A percentile compares a stretch with the other conserved stretches of the same genome.
Evolutionary conservation across 441 rosid species (phyloP).

Genomic region (Syzygium syzygioides): DNA sequence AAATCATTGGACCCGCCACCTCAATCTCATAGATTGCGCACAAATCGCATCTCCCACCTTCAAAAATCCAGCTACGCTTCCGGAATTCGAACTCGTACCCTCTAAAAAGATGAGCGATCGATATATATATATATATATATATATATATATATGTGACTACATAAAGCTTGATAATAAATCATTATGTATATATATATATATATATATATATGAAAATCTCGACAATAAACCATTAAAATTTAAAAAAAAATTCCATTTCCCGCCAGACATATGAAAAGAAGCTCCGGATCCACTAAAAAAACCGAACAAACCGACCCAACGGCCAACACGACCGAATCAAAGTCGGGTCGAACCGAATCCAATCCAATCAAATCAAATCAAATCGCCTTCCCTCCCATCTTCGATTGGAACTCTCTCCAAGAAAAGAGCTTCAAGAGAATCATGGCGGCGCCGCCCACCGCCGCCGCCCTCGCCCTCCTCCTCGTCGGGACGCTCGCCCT

Average conservation of each 20-base stretch:
- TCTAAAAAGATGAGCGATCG: neutral
- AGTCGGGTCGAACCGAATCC: neutral
- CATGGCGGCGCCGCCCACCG: neutral
- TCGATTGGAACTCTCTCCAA: neutral
- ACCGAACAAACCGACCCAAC: neutral
- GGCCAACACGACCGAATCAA: neutral
- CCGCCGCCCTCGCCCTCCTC: neutral
- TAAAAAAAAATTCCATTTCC: neutral
- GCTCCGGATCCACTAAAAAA: neutral
- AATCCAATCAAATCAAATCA: neutral
- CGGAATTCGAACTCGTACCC: neutral
- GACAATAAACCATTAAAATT: neutral
- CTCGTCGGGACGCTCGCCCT: neutral
- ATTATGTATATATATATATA: too few relatives aligned
- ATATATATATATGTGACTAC: too few relatives aligned
- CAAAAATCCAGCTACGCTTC: neutral
- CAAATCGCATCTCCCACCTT: neutral
- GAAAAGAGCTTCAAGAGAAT: neutral
- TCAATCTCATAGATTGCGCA: neutral
- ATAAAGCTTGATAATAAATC: neutral
- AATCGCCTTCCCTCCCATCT: neutral
- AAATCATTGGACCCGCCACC: neutral
- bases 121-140: too few relatives aligned
- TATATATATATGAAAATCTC: neutral
- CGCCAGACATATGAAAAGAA: neutral